phyloP scores from a whole-genome alignment of 345 rosid species.

The Cardamine occulta region DNA sequence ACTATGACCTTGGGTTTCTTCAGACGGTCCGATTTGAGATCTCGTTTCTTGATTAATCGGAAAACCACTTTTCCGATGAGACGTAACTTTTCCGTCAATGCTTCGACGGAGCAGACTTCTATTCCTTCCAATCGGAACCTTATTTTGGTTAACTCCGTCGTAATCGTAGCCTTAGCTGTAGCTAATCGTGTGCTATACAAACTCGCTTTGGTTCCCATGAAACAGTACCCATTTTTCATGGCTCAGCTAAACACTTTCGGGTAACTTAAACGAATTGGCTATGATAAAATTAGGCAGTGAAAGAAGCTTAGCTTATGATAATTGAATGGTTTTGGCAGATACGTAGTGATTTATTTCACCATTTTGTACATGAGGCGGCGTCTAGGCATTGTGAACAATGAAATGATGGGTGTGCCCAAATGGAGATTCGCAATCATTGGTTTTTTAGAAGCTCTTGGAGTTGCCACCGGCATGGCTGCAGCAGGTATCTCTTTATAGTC shows the following conservation, averaged over 20 bases:
- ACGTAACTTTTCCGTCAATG: slow-evolving; percentile 41
- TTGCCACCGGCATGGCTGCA: slow-evolving; percentile 85
- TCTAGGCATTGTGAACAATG: slow-evolving; percentile 69
- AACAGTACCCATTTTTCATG: slow-evolving; percentile 78
- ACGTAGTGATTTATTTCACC: slow-evolving; percentile 72
- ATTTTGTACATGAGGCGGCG: slow-evolving; percentile 59
- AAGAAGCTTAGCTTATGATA: neutral
- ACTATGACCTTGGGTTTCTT: neutral
- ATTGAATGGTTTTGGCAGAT: slow-evolving; percentile 47
- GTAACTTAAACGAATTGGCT: slow-evolving; percentile 38
- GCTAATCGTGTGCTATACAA: slow-evolving; percentile 93
- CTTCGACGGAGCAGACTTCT: slow-evolving; percentile 30
- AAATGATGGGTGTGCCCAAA: slow-evolving; percentile 77
- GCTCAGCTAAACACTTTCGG: slow-evolving; percentile 91
- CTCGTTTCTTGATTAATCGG: slow-evolving; percentile 14
- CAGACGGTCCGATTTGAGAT: slow-evolving; percentile 9
- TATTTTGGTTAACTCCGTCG: slow-evolving; percentile 50
- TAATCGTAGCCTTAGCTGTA: slow-evolving; percentile 58
- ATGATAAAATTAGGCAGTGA: neutral
- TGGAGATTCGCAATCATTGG: slow-evolving; percentile 72
- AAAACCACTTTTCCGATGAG: slow-evolving; percentile 21
- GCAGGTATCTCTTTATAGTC: slow-evolving; percentile 55
- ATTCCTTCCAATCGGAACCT: slow-evolving; percentile 36
- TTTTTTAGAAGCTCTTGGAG: slow-evolving; percentile 75
- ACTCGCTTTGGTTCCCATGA: slow-evolving; percentile 95